Evolutionary conservation across 2,329 filamentous ascomycete genomes (phyloP).

Genomic region (Pseudogymnoascus sp.): DNA sequence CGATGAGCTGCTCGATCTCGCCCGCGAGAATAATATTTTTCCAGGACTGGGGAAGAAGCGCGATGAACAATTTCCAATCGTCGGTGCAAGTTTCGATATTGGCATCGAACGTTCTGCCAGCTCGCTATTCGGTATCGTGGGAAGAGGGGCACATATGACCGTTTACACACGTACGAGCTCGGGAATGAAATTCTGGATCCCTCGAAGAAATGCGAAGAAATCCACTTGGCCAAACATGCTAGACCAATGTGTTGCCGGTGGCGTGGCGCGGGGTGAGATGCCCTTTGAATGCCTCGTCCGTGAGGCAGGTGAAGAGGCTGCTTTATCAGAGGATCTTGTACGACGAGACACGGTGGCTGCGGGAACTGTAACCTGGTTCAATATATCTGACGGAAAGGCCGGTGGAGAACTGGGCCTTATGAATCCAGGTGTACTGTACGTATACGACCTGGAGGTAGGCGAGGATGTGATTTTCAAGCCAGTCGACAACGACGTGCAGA

Average conservation of each 20-base stretch:
- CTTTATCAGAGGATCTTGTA: slow-evolving; percentile 52
- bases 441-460: slow-evolving; percentile 66
- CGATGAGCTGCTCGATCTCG: slow-evolving; percentile 20
- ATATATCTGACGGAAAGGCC: slow-evolving; percentile 51
- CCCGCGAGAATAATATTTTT: neutral
- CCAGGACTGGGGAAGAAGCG: neutral
- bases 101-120: slow-evolving; percentile 52
- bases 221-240: slow-evolving; percentile 67
- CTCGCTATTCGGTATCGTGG: slow-evolving; percentile 58
- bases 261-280: slow-evolving; percentile 57
- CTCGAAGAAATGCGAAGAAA: slow-evolving; percentile 55
- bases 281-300: slow-evolving; percentile 62
- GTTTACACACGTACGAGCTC: slow-evolving; percentile 46
- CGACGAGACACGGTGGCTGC: slow-evolving; percentile 40
- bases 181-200: slow-evolving; percentile 60
- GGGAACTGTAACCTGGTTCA: slow-evolving; percentile 61
- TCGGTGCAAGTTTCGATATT: neutral
- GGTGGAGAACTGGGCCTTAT: slow-evolving; percentile 55
- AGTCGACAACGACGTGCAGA: slow-evolving; percentile 69
- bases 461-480: slow-evolving; percentile 53
- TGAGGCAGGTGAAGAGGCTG: slow-evolving; percentile 68
- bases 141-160: slow-evolving; percentile 59
- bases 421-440: slow-evolving; percentile 63
- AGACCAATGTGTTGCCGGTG: slow-evolving; percentile 75
- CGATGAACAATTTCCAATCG: neutral